Evolutionary conservation across 2,329 filamentous ascomycete species (phyloP), one percentile per base, ranked within the genome.

Genomic region (Paradendryphiella salina): DNA sequence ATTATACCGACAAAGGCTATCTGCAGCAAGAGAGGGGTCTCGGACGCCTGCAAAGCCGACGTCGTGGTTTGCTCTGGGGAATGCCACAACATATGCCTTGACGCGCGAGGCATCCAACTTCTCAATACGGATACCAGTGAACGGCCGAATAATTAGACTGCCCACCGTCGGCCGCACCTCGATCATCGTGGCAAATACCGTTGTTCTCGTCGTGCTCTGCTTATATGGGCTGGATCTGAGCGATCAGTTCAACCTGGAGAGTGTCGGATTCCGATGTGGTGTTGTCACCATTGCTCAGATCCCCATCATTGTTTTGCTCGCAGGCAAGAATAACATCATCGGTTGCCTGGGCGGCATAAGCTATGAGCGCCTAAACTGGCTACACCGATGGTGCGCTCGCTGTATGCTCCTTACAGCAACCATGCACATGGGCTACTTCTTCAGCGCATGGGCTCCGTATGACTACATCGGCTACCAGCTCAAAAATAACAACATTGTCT

Each of bases 371-470:
- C 75, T 89, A 50, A 89, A 88, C 67, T 89, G 86, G 86, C 72
- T 89, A 44, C 87, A 90, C 63, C 80, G 87, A 53, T 90, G 87
- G 86, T 82, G 85, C 8, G 85, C 83, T 3, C 80, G 87, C 51
- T 86, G 84, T 47, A 82, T 89, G 74, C 80, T 89, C 29, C 73
- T 89, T 13, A 88, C 84, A 0, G 83, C 82, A 1, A 85, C 85
- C 1, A 79, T 89, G 3, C 87, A 90, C 61, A 85, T 87, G 52
- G 87, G 83, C 60, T 83, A 87, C 67, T 89, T 88, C 67, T 85
- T 84, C 72, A 58, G 58, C 44, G 51, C 55, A 8, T 62, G 86
- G 84, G 79, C 79, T 20, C 75, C 75, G 9, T 82, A 82, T 48
- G 79, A 82, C 46, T 83, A 86, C 50, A 77, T 88, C 23, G 71